Conservation (phyloP, 2,329 filamentous ascomycete genomes). For the Coniella lustricola region DNA sequence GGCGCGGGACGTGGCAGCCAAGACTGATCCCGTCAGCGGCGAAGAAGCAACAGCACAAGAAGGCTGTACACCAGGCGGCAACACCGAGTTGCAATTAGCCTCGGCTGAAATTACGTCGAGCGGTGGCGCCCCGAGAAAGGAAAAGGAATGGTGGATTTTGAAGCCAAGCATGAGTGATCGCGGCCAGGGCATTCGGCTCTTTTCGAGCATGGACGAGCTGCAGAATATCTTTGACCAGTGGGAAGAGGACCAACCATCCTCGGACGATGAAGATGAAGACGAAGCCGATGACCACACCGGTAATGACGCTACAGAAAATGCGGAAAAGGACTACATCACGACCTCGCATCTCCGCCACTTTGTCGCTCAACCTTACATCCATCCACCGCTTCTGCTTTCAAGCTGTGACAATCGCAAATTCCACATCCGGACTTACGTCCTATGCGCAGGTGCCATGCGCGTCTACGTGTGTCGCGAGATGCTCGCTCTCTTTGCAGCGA, state of each 20-base stretch:
- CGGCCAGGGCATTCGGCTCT: slow-evolving; percentile 86
- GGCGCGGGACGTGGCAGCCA: neutral
- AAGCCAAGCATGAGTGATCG: slow-evolving; percentile 98
- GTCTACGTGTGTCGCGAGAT: slow-evolving; percentile 85
- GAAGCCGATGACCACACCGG: slow-evolving; percentile 27
- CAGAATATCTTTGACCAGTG: slow-evolving; percentile 84
- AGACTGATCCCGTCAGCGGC: neutral
- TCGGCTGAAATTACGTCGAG: neutral
- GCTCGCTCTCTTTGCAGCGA: slow-evolving; percentile 85
- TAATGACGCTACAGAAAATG: slow-evolving; percentile 22
- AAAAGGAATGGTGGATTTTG: slow-evolving; percentile 89
- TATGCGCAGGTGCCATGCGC: slow-evolving; percentile 69
- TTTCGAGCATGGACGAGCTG: slow-evolving; percentile 78
- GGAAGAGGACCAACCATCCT: slow-evolving; percentile 64
- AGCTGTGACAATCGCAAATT: slow-evolving; percentile 70
- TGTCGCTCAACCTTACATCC: slow-evolving; percentile 89
- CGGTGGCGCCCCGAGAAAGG: slow-evolving; percentile 19
- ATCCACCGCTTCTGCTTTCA: slow-evolving; percentile 71
- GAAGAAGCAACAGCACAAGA: too few relatives aligned
- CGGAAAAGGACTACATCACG: slow-evolving; percentile 53
- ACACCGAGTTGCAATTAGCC: neutral
- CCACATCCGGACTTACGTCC: slow-evolving; percentile 87
- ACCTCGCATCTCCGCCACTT: slow-evolving; percentile 93
- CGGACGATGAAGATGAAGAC: slow-evolving; percentile 57
- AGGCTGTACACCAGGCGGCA: too few relatives aligned